phyloP scores from a whole-genome alignment of 768 basidiomycete species.

The Galerina marginata region DNA sequence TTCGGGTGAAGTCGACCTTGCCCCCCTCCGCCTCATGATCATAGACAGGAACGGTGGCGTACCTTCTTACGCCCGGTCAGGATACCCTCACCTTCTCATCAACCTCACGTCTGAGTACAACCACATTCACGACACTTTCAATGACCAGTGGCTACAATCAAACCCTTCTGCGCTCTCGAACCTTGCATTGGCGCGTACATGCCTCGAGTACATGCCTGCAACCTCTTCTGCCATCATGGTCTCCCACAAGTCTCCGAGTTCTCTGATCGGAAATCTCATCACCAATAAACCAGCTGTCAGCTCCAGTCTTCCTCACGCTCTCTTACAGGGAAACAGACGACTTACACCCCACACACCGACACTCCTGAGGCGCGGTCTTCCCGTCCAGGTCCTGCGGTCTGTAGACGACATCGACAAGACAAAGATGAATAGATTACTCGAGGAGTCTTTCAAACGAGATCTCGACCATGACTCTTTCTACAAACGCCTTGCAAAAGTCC shows the following conservation, averaged over 20 bases:
- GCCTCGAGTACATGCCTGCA: conserved; percentile 90
- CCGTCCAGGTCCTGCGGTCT: conserved; percentile 81
- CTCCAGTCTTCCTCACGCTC: conserved; percentile 92
- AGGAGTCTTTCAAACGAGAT: conserved; percentile 81
- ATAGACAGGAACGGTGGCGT: conserved; percentile 97
- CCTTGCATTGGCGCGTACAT: conserved; percentile 81
- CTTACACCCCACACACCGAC: conserved; percentile 93
- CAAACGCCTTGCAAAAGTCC: conserved; percentile 67
- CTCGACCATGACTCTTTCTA: conserved; percentile 82
- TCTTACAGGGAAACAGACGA: conserved; percentile 85
- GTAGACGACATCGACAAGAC: conserved; percentile 69
- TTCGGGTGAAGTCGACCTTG: conserved; percentile 74
- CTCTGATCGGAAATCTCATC: conserved; percentile 95
- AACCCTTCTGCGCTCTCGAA: conserved; percentile 90
- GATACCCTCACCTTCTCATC: conserved; percentile 94
- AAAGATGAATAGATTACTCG: conserved; percentile 83
- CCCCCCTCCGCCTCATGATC: conserved; percentile 94
- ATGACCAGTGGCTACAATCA: conserved; percentile 71
- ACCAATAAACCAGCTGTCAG: conserved; percentile 98
- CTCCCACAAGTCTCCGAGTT: conserved; percentile 94
- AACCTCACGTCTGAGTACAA: conserved; percentile 88
- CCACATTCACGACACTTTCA: conserved; percentile 87
- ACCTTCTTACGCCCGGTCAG: conserved; percentile 94
- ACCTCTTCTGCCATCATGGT: conserved; percentile 96
- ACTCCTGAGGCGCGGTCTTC: conserved; percentile 85